These are phyloP conservation scores for Dictyostelium capitatum DNA, from an alignment of 78 protist species.

Conservation along the genomic window DNA sequence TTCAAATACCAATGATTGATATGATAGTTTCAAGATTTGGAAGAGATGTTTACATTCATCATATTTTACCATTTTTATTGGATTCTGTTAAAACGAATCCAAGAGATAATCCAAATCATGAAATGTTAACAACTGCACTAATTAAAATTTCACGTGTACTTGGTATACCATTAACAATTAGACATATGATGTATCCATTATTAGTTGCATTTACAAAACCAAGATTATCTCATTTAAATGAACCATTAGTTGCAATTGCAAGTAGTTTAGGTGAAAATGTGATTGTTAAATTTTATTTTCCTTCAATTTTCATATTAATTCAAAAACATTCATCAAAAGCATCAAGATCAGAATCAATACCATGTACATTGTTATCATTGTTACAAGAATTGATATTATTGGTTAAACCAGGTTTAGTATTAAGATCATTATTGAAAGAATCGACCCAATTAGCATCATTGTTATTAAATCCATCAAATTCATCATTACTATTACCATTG, in stretches of 20 bases:
- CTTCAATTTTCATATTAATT: slow-evolving; percentile 50
- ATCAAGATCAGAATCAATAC: slow-evolving; percentile 74
- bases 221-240: slow-evolving; percentile 57
- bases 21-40: slow-evolving; percentile 78
- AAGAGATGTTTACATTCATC: slow-evolving; percentile 57
- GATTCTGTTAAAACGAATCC: slow-evolving; percentile 65
- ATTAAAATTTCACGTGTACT: slow-evolving; percentile 41
- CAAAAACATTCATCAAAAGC: slow-evolving; percentile 75
- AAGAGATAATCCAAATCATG: slow-evolving; percentile 71
- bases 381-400: slow-evolving; percentile 60
- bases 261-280: slow-evolving; percentile 54
- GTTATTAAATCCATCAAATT: slow-evolving; percentile 62
- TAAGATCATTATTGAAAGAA: slow-evolving; percentile 54
- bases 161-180: slow-evolving; percentile 69
- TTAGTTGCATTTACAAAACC: slow-evolving; percentile 67
- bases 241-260: slow-evolving; percentile 63
- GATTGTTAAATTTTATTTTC: slow-evolving; percentile 67
- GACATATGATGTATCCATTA: slow-evolving; percentile 77
- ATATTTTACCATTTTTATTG: slow-evolving; percentile 61
- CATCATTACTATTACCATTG: slow-evolving; percentile 58
- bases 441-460: slow-evolving; percentile 44
- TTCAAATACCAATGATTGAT: slow-evolving; percentile 72
- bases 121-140: slow-evolving; percentile 36
- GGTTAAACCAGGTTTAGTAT: slow-evolving; percentile 67
- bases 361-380: slow-evolving; percentile 55